Evolutionary conservation across 176 grass and related monocot species (phyloP).

Genomic region (Oryza punctata): DNA sequence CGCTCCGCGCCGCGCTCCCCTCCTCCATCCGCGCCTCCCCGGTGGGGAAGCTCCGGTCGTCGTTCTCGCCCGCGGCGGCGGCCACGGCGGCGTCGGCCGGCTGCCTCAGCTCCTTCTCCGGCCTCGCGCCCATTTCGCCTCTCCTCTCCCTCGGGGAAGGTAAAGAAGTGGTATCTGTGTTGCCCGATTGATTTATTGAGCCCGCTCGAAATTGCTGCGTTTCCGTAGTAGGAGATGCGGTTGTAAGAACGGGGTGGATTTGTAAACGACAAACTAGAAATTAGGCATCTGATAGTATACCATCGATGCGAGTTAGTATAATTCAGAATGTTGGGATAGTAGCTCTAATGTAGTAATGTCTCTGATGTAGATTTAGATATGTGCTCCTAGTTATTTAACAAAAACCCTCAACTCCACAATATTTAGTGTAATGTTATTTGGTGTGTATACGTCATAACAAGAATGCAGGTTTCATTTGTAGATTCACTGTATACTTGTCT

Average conservation of each 20-base stretch:
- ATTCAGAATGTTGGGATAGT: not conserved
- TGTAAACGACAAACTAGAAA: not conserved
- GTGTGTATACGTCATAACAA: not conserved
- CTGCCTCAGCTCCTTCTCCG: conserved; percentile 54
- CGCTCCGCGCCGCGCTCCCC: conserved; percentile 57
- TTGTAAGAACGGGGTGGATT: not conserved
- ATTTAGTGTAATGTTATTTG: not conserved
- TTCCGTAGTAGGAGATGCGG: not conserved
- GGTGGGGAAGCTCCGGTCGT: conserved; percentile 26
- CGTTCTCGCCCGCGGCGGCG: conserved; percentile 28
- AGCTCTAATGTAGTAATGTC: not conserved
- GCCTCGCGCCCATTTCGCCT: conserved; percentile 47
- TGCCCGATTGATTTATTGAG: not conserved
- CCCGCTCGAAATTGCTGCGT: not conserved
- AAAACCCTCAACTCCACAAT: not conserved
- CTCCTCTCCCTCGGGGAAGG: conserved; percentile 45
- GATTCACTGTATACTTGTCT: not conserved
- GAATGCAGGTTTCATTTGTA: too few species aligned
- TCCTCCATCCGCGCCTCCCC: conserved; percentile 9
- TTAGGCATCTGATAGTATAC: not conserved
- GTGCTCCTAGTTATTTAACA: not conserved
- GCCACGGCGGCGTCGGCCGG: conserved; percentile 30
- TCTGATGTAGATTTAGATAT: not conserved
- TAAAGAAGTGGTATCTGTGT: conserved; percentile 9
- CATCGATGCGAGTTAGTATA: not conserved